Evolutionary conservation across 2,329 filamentous ascomycete species (phyloP), one percentile per base, ranked within the genome.

Genomic region (Verticillium tricorpus): DNA sequence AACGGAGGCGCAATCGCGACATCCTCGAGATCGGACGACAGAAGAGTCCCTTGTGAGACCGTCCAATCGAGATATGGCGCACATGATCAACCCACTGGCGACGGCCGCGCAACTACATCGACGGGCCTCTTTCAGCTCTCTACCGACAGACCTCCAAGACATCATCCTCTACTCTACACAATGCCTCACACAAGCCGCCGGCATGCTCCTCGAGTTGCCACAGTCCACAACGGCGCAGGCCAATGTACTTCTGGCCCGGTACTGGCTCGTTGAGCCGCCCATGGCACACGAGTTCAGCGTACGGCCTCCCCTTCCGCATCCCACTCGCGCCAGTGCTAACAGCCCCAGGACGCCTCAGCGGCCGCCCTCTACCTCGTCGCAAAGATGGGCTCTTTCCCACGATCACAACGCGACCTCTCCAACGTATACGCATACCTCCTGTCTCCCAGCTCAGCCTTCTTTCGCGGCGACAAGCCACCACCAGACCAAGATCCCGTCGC

Each of bases 221-320:
- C 93, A 97, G 72, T 91, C 93, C 67, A 86, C 92, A 45, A 91
- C 95, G 45, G 91, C 93, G 5, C 91, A 93, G 70, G 92, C 93
- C 3, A 91, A 93, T 70, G 87, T 97, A 50, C 77, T 95, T 0
- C 85, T 96, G 37, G 89, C 89, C 59, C 85, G 94, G 15, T 95
- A 92, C 76, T 96, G 91, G 89, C 78, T 92, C 28, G 73, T 80
- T 31, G 82, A 78, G 71, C 85, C 74, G 61, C 81, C 77, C 70
- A 84, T 84, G 78, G 76, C 75, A 65, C 78, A 80, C 74, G 87
- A 87, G 69, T 90, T 86, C 61, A 82, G 78, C 68, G 80, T 83
- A 72, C 19, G 61, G 77, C 64, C 19, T 17, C 19, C 28, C 22
- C 22, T 19, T 34, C 32, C n/a, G 34, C 15, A 40, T 31, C 17